Base-by-base conservation (phyloP, 305 asterid species). In the Fraxinus floribunda region DNA sequence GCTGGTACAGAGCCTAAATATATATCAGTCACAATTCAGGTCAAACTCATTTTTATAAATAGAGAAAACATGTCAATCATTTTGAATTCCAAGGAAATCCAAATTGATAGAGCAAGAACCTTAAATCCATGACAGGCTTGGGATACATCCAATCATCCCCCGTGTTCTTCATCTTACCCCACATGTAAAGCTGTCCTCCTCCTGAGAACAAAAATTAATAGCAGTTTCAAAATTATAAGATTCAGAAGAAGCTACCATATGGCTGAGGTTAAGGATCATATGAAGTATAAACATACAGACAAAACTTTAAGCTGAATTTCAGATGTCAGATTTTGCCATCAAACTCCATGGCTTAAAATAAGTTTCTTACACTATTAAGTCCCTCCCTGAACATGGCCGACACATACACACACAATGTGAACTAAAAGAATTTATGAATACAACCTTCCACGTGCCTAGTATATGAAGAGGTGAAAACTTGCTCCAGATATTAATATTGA, bases 121-220 rank as follows among this genome's bases (percentile, higher is more conserved):
- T 96, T 87, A 96, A 90, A 88, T 96, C 99, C 98, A 96, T 86
- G 60, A 91, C 93, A 82, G 99, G 98, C 89, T 96, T 96, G 57
- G 99, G 99, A 90, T 96, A 96, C 99, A 96, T 96, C 97, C 94
- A 94, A 80, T 96, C 99, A 88, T 96, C 99, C 86, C 99, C 99
- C 18, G 90, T 88, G 89, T n/a, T 89, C 93, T 96, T 96, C 79
- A 96, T 86, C 85, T 96, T 96, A 79, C 99, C 99, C 99, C 99
- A 96, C 98, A 96, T 96, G 94, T 93, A 96, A 80, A 96, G 94
- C 91, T 96, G 99, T 66, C 99, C 99, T 89, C 99, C 99, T 77
- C 97, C 99, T 96, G 88, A 68, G 82, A 46, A 52, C 77, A 84
- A 36, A 29, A 76, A 73, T 18, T 32, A 49, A 46, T 71, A 41